Evolutionary conservation across 352 stramenopile genomes (phyloP).

Genomic region (Plasmopara viticola): DNA sequence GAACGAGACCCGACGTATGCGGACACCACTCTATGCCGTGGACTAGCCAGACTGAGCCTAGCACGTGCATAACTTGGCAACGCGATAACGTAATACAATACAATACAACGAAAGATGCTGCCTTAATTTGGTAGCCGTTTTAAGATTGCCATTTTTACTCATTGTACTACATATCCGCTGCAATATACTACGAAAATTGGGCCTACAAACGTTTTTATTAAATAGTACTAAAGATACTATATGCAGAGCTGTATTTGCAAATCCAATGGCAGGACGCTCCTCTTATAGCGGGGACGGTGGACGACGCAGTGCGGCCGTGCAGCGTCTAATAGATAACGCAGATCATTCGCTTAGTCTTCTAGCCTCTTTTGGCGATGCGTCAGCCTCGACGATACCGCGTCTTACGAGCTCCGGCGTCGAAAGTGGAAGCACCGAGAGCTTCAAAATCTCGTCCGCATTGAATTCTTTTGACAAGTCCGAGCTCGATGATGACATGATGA

Average conservation of each 20-base stretch:
- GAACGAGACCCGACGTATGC: too few species aligned
- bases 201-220: too few species aligned
- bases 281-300: slow-evolving; percentile 9
- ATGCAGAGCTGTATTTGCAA: not conserved
- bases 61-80: too few species aligned
- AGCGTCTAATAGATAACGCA: slow-evolving; percentile 72
- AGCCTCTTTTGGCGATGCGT: slow-evolving; percentile 46
- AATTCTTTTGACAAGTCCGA: slow-evolving; percentile 4
- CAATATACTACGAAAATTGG: too few species aligned
- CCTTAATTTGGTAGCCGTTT: too few species aligned
- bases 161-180: too few species aligned
- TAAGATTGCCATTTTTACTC: too few species aligned
- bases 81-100: too few species aligned
- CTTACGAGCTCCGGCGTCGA: slow-evolving; percentile 10
- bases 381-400: slow-evolving; percentile 5
- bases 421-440: slow-evolving; percentile 26
- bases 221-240: too few species aligned
- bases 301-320: slow-evolving; percentile 44
- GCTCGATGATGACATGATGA: slow-evolving; percentile 11
- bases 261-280: slow-evolving; percentile 23
- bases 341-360: slow-evolving; percentile 65
- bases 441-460: slow-evolving; percentile 27
- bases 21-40: too few species aligned
- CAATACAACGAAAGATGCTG: too few species aligned
- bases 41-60: too few species aligned